Base-by-base conservation (phyloP, 75 land plant genomes). In the Picea sitchensis region DNA sequence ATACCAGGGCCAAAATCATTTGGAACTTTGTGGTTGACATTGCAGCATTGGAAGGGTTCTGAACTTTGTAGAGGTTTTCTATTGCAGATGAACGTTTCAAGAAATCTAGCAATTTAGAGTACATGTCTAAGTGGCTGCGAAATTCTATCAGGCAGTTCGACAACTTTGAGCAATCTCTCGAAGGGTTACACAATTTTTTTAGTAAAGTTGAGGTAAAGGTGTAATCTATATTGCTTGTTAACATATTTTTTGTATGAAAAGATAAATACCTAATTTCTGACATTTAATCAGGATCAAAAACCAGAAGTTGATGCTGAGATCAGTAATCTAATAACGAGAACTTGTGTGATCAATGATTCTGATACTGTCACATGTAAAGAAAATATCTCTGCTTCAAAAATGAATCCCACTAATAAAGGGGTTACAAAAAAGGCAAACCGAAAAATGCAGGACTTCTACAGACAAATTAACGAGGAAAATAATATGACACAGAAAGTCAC, bases 121-220 rank as follows among this genome's bases (percentile, higher is more conserved):
- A 88, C 78, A 88, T 96, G 84, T 96, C 99, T 4, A 96, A 94
- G 82, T 96, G 99, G 99, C 72, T 96, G 57, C 89, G 89, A 82
- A 91, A 85, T 41, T 94, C 99, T 61, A 94, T 96, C 59, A 86
- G 76, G 79, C 90, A 89, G 36, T 83, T 82, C 73, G 89, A 86
- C 23, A 88, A 61, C 81, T 91, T 94, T 86, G 86, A 88, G 9
- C 72, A 58, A 44, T 87, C 95, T 69, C 60, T 96, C 34, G 83
- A 85, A 54, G 91, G 79, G 20, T 78, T 96, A 62, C 83, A 79
- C 73, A 82, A 82, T 9, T 96, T 94, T 83, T 96, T 91, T 80
- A 75, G 38, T n/a, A 79, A 82, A 78, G 79, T 81, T 61, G 82
- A 96, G 94, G 98, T 96, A 60, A 71, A 65, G 20, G 56, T 59